phyloP scores from a whole-genome alignment of 805 yeast species.

The Metschnikowia peoriensis region DNA sequence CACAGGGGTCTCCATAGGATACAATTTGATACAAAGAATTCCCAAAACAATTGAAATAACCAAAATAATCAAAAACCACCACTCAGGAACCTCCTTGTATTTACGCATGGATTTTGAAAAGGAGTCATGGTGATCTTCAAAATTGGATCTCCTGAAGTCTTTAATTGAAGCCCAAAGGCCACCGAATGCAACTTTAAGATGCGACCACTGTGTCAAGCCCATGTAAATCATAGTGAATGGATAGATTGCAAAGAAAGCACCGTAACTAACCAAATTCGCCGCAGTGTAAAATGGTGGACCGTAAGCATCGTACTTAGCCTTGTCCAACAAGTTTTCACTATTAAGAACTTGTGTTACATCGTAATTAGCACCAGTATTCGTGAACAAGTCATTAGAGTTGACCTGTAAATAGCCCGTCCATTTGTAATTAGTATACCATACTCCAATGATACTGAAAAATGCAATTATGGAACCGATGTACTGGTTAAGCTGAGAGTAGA shows the following conservation, averaged over 20 bases:
- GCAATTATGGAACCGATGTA: conserved; percentile 26
- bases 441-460: conserved; percentile 24
- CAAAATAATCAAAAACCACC: conserved; percentile 39
- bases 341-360: conserved; percentile 18
- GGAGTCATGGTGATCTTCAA: conserved; percentile 33
- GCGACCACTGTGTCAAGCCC: conserved; percentile 13
- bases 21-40: conserved; percentile 35
- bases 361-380: conserved; percentile 25
- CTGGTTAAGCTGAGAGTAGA: conserved; percentile 23
- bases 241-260: conserved; percentile 26
- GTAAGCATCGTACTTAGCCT: conserved; percentile 17
- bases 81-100: conserved; percentile 41
- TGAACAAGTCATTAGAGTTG: conserved; percentile 23
- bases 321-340: conserved; percentile 14
- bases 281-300: conserved; percentile 26
- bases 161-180: conserved; percentile 17
- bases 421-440: conserved; percentile 27
- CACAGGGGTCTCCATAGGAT: conserved; percentile 44
- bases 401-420: conserved; percentile 32
- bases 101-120: conserved; percentile 34
- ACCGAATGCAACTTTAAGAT: conserved; percentile 15
- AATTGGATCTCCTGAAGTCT: conserved; percentile 23
- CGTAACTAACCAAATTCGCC: conserved; percentile 22
- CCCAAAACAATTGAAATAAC: conserved; percentile 33
- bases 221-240: conserved; percentile 26